Evolutionary conservation across 805 yeast genomes (phyloP).

Genomic region (Sugiyamaella qingdaonensis): DNA sequence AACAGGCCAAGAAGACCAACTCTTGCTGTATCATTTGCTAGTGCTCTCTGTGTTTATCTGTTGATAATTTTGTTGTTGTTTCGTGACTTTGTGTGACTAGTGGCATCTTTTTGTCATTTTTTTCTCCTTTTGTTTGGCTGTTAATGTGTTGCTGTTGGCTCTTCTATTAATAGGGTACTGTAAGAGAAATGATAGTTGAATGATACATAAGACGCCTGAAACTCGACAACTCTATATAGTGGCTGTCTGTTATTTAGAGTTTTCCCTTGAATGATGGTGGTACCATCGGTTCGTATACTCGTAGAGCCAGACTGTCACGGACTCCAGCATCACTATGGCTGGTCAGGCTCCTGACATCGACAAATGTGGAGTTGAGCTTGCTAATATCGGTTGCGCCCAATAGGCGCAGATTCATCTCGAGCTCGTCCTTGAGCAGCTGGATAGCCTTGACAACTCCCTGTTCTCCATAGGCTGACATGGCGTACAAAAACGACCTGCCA

Average conservation of each 20-base stretch:
- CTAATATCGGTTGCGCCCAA: constrained; percentile 63
- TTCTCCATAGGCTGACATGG: constrained; percentile 76
- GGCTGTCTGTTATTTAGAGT: constrained; percentile 15
- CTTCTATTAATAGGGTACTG: no score
- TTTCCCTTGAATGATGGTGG: constrained; percentile 47
- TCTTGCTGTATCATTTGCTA: constrained; percentile 79
- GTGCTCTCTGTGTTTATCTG: neutral
- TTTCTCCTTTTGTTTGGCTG: no score
- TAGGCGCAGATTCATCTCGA: constrained; percentile 73
- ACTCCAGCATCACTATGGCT: constrained; percentile 40
- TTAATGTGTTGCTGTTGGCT: no score
- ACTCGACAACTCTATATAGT: no score
- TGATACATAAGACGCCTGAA: neutral
- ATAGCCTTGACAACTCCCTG: constrained; percentile 65
- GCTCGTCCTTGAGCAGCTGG: constrained; percentile 63
- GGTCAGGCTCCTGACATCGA: constrained; percentile 52
- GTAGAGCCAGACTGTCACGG: constrained; percentile 50
- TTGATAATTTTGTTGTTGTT: neutral
- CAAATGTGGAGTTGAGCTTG: constrained; percentile 54
- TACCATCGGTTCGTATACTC: constrained; percentile 54
- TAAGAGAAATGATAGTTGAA: neutral
- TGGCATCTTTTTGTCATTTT: neutral
- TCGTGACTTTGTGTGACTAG: neutral
- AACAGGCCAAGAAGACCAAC: constrained; percentile 92
- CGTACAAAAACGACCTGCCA: constrained; percentile 72